A percentile compares a stretch with the other conserved stretches of the same genome.
Evolutionary conservation across 495 filamentous ascomycete species (phyloP).

Genomic region (Lasiosphaeria miniovina): DNA sequence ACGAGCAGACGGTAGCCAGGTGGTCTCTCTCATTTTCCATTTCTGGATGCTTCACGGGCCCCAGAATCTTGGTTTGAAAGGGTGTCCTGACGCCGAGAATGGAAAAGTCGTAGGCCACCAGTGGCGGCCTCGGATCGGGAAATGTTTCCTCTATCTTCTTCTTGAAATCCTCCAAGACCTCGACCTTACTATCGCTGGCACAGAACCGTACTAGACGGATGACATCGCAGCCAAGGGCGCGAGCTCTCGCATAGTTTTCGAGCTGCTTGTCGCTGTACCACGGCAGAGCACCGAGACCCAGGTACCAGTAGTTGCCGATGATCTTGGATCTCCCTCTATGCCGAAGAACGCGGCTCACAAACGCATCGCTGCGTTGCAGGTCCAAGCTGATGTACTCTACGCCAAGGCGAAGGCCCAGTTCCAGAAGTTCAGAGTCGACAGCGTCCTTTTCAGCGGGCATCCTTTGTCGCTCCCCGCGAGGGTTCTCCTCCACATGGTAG

Average conservation of each 20-base stretch:
- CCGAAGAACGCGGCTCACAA: slow-evolving; percentile 52
- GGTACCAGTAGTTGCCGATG: slow-evolving; percentile 63
- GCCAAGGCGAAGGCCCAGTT: slow-evolving; percentile 67
- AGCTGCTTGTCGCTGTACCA: slow-evolving; percentile 64
- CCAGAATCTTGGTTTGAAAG: slow-evolving; percentile 65
- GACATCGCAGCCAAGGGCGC: slow-evolving; percentile 64
- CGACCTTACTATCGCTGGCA: slow-evolving; percentile 55
- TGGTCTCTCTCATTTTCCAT: slow-evolving; percentile 52
- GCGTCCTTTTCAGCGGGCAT: slow-evolving; percentile 38
- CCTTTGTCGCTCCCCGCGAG: slow-evolving; percentile 43
- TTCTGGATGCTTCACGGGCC: slow-evolving; percentile 64
- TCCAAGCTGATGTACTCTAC: slow-evolving; percentile 74
- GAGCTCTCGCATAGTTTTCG: slow-evolving; percentile 54
- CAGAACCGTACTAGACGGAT: slow-evolving; percentile 66
- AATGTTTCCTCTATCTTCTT: slow-evolving; percentile 43
- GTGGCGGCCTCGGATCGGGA: slow-evolving; percentile 52
- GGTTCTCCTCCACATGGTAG: slow-evolving; percentile 58
- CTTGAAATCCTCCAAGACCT: slow-evolving; percentile 55
- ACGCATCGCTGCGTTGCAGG: slow-evolving; percentile 52
- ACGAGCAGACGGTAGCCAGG: slow-evolving; percentile 40
- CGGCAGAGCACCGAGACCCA: slow-evolving; percentile 45
- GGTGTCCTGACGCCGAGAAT: slow-evolving; percentile 63
- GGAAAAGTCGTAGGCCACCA: slow-evolving; percentile 74
- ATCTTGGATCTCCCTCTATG: slow-evolving; percentile 66
- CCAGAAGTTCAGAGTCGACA: slow-evolving; percentile 59